Base-by-base conservation (phyloP, 75 land plant genomes). In the Isoetes taiwanensis region DNA sequence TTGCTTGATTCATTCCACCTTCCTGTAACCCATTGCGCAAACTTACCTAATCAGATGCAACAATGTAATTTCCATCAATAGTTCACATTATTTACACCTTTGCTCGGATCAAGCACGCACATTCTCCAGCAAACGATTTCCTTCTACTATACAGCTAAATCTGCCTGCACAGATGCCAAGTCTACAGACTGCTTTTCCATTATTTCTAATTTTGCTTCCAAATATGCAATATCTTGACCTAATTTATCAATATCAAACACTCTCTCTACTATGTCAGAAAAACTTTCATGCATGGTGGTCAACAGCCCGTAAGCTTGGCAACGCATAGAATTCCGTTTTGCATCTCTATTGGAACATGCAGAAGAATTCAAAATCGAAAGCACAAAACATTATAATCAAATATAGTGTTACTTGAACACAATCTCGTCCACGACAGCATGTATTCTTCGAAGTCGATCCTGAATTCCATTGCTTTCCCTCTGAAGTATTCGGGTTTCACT, bases 391-490 rank as follows among this genome's bases (percentile, higher is more conserved):
- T 30, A 28, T 32, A 2, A 17, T 32, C 26, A 26, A 62, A 40
- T 34, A 0, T 27, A 9, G n/a, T 17, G 35, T 21, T 65, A 85
- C 90, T 85, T 81, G 70, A 81, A 81, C 0, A 81, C 58, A 14
- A 71, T 70, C 50, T 84, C 95, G 56, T 82, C 83, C 5, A 75
- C 78, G 17, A 88, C 68, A 0, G 84, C 76, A 59, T 88, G 76
- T 34, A 69, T 80, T 11, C 95, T 69, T 41, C 74, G 77, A 29
- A 84, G 80, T 2, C 89, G 75, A 30, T 80, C 89, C 42, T 76
- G 79, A 23, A 68, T 64, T 3, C 72, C 46, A 70, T 88, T 84
- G 59, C 77, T 78, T 32, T 88, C 89, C 19, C 83, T 57, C 48
- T 88, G 95, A 58, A 88, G 72, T 41, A 70, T 72, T 16, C 82